Conservation (phyloP, 371 early-diverging fungal species). For the Mucor plumbeus region DNA sequence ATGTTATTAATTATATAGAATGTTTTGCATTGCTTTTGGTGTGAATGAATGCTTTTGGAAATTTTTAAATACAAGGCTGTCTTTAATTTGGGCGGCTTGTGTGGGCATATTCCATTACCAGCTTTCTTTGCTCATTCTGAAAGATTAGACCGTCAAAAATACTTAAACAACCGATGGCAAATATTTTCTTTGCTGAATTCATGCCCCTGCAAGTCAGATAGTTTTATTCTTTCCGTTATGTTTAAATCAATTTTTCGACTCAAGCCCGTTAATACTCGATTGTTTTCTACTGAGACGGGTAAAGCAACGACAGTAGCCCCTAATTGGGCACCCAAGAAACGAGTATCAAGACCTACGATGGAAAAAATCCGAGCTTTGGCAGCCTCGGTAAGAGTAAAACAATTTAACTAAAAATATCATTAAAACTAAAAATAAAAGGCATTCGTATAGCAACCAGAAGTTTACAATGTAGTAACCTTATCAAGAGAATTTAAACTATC, state of each 20-base stretch:
- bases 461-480: conserved; percentile 25
- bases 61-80: too few relatives aligned
- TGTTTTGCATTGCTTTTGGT: too few relatives aligned
- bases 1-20: too few relatives aligned
- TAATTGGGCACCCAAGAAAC: conserved; percentile 39
- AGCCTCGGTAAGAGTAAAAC: conserved; percentile 24
- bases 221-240: neutral
- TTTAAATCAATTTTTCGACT: conserved; percentile 2
- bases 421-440: neutral
- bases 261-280: neutral
- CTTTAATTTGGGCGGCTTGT: too few relatives aligned
- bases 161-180: neutral
- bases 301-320: neutral
- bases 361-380: conserved; percentile 34
- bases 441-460: conserved; percentile 32
- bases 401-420: neutral
- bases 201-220: neutral
- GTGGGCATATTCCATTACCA: too few relatives aligned
- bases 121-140: too few relatives aligned
- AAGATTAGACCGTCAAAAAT: neutral
- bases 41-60: too few relatives aligned
- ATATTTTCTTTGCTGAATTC: neutral
- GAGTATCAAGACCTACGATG: conserved; percentile 47
- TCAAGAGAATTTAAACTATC: conserved; percentile 42
- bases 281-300: neutral